A percentile compares a stretch with the other conserved stretches of the same genome.
Conservation (phyloP, 2,329 filamentous ascomycete genomes). For the Aspergillus sp. region DNA sequence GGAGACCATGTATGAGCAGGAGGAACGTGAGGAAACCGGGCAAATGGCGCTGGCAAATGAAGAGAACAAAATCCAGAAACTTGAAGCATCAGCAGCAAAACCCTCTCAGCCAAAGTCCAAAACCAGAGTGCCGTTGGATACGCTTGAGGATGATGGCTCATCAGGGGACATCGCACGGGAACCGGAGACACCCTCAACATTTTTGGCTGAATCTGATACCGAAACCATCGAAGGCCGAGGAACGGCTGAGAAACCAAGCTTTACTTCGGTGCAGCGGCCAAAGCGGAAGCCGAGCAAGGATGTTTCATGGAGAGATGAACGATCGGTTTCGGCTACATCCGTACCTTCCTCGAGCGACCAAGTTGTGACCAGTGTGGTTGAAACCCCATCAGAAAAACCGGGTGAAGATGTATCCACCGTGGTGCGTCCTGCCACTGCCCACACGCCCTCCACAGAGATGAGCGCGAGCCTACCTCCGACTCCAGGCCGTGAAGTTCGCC, state of each 20-base stretch:
- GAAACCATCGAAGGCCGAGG: conserved; percentile 36
- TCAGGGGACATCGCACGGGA: conserved; percentile 17
- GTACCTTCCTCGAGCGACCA: conserved; percentile 22
- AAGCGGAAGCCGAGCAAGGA: conserved; percentile 30
- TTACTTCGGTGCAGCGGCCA: conserved; percentile 29
- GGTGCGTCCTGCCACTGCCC: conserved; percentile 11
- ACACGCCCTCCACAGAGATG: conserved; percentile 4
- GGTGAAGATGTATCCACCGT: conserved; percentile 21
- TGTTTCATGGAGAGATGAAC: conserved; percentile 19
- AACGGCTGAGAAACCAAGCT: conserved; percentile 29
- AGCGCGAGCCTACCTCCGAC: conserved; percentile 9
- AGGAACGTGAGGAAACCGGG: conserved; percentile 31
- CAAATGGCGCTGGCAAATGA: conserved; percentile 17
- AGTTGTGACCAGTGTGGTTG: conserved; percentile 16
- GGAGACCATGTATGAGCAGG: conserved; percentile 40
- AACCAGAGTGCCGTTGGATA: neutral
- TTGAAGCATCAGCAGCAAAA: neutral
- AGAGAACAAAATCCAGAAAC: neutral
- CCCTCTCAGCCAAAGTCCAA: neutral
- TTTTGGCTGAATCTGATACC: conserved; percentile 20
- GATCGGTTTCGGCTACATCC: conserved; percentile 21
- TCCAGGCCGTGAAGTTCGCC: conserved; percentile 7
- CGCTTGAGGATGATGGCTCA: neutral
- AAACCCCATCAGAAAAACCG: conserved; percentile 27
- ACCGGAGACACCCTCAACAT: conserved; percentile 23